phyloP scores from a whole-genome alignment of 768 basidiomycete species.

The Tephrocybe rancida region DNA sequence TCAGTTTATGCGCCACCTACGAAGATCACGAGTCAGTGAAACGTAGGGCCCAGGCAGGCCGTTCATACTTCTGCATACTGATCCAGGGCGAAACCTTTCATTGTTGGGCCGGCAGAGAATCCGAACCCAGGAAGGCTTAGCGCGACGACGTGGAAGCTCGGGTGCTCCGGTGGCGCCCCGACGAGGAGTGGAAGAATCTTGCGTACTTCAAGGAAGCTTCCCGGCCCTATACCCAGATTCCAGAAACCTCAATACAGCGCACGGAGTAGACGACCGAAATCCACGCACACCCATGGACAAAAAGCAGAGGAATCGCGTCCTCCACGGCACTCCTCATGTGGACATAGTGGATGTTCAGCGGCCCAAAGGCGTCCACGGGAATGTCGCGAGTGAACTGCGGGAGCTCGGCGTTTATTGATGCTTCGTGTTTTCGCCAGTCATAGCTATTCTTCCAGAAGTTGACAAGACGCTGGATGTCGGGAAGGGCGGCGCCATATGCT shows the following conservation, averaged over 20 bases:
- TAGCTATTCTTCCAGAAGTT: slow-evolving; percentile 54
- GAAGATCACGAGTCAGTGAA: background rate
- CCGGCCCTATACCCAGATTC: slow-evolving; percentile 48
- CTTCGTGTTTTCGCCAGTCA: slow-evolving; percentile 60
- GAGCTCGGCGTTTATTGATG: slow-evolving; percentile 48
- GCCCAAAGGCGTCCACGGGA: slow-evolving; percentile 45
- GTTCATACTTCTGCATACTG: slow-evolving; percentile 49
- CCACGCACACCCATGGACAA: slow-evolving; percentile 58
- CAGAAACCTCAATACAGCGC: background rate
- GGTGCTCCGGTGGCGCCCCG: slow-evolving; percentile 39
- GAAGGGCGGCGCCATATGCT: slow-evolving; percentile 57
- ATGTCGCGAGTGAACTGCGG: slow-evolving; percentile 60
- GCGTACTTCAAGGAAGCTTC: slow-evolving; percentile 56
- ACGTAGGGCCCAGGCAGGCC: slow-evolving; percentile 24
- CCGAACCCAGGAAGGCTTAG: slow-evolving; percentile 62
- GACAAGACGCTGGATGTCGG: slow-evolving; percentile 49
- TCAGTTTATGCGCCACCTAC: slow-evolving; percentile 49
- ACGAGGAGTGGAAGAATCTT: slow-evolving; percentile 61
- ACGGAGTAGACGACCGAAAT: background rate
- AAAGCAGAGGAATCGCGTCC: slow-evolving; percentile 60
- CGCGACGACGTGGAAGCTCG: slow-evolving; percentile 66
- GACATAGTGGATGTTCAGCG: slow-evolving; percentile 55
- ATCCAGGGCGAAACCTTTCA: slow-evolving; percentile 47
- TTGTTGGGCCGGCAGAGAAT: slow-evolving; percentile 58
- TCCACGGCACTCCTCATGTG: slow-evolving; percentile 48